Base-by-base conservation (phyloP, 495 filamentous ascomycete species). In the Aspergillus baeticus region DNA sequence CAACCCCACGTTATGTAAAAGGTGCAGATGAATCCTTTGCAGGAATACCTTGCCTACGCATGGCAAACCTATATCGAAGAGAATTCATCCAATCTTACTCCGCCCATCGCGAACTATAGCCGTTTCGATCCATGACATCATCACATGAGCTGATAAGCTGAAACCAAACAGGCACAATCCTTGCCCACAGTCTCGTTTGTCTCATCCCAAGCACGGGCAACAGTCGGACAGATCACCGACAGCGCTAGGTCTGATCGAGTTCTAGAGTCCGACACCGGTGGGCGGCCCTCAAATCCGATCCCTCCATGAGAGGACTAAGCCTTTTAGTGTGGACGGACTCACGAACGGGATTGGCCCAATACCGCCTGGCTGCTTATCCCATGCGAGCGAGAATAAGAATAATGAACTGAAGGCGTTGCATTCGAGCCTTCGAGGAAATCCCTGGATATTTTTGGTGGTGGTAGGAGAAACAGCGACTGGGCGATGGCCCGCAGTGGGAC, bases 221-320 rank as follows among this genome's bases (percentile, higher is more conserved):
- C 31, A 6, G 36, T n/a, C 33, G 29, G 46, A 49, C 46, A 31
- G 15, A 49, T 49, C 46, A 36, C 46, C 46, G 33, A 22, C 14
- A 5, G 33, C 46, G 17, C 46, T 49, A 49, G 33, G 4, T 49
- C 46, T 37, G 2, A 49, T 37, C 33, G 17, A 37, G 46, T 35
- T n/a, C 34, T 50, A 23, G 47, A 50, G 47, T 50, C 47, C 47
- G 33, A 50, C 34, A 38, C 18, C 34, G 47, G 47, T 50, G 22
- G 46, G 46, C 31, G 47, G 45, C 21, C 46, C 31, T 17, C 46
- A 21, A 49, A 36, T 46, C 46, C 29, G 31, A 26, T 31, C 31
- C 26, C 17, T 36, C 44, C 15, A 49, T 13, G 17, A 49, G 22
- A 37, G 17, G 46, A 37, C 47, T 50, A 50, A 50, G 47, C 47